Conservation (phyloP, 371 early-diverging fungal species). For the Parasitella parasitica region DNA sequence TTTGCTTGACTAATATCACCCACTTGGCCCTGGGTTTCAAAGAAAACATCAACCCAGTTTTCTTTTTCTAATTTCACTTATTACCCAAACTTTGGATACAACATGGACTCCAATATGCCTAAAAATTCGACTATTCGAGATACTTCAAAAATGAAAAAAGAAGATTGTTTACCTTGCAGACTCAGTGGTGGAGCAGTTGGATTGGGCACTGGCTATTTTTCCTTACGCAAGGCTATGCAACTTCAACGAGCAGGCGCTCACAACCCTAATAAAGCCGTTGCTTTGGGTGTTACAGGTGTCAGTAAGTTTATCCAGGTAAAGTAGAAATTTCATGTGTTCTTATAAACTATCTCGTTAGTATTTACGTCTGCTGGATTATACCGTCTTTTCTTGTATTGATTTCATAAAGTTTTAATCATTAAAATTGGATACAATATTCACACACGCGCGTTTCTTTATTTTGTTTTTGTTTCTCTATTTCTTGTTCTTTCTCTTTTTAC, state of each 20-base stretch:
- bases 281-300: conserved; percentile 21
- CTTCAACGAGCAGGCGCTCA: background rate
- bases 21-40: no score
- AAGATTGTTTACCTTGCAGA: conserved; percentile 15
- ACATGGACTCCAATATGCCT: background rate
- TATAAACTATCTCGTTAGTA: conserved; percentile 1
- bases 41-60: no score
- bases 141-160: background rate
- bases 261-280: conserved; percentile 11
- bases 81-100: no score
- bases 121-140: background rate
- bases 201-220: conserved; percentile 11
- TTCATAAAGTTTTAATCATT: background rate
- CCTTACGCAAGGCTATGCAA: conserved; percentile 12
- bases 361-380: conserved; percentile 21
- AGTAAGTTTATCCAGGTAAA: conserved; percentile 8
- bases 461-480: background rate
- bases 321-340: background rate
- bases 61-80: no score
- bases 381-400: conserved; percentile 11
- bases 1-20: no score
- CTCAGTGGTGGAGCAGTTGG: conserved; percentile 14
- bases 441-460: background rate
- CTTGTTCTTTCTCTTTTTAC: conserved; percentile 17
- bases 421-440: background rate